Conservation (phyloP, 371 early-diverging fungal genomes). For the Mortierella sp. region DNA sequence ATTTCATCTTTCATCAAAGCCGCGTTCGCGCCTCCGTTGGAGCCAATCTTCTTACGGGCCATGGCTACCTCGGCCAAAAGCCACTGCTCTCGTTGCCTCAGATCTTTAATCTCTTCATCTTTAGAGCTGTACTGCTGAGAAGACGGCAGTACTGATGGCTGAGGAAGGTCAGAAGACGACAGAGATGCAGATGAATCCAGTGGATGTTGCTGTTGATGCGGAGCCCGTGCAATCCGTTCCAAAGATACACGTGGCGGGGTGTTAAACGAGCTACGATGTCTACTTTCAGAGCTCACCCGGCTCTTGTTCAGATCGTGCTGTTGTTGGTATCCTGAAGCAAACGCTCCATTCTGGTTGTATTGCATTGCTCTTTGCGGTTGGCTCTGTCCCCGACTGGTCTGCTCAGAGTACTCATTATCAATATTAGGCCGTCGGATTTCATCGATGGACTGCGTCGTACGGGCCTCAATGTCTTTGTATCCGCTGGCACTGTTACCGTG, state of each 20-base stretch:
- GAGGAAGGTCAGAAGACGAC: not conserved
- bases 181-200: conserved; percentile 7
- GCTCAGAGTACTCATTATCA: conserved; percentile 4
- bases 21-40: conserved; percentile 1
- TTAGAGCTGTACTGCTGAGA: conserved; percentile 10
- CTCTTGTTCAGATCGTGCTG: conserved; percentile 18
- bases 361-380: conserved; percentile 10
- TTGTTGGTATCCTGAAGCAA: conserved; percentile 11
- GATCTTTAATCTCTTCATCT: conserved; percentile 43
- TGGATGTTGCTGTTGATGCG: conserved; percentile 15
- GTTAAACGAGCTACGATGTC: conserved; percentile 19
- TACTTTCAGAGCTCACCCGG: conserved; percentile 18
- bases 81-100: conserved; percentile 50
- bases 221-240: conserved; percentile 16
- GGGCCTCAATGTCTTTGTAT: conserved; percentile 13
- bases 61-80: conserved; percentile 48
- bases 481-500: not conserved
- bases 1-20: conserved; percentile 26
- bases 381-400: not conserved
- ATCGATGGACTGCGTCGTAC: conserved; percentile 37
- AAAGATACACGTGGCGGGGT: conserved; percentile 17
- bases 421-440: conserved; percentile 31
- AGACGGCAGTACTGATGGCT: conserved; percentile 1
- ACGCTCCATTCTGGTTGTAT: not conserved
- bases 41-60: conserved; percentile 40